Percentiles rank a stretch among this genome's conserved stretches.
Conservation (phyloP, 2,329 filamentous ascomycete species). For the Graphilbum fragrans region DNA sequence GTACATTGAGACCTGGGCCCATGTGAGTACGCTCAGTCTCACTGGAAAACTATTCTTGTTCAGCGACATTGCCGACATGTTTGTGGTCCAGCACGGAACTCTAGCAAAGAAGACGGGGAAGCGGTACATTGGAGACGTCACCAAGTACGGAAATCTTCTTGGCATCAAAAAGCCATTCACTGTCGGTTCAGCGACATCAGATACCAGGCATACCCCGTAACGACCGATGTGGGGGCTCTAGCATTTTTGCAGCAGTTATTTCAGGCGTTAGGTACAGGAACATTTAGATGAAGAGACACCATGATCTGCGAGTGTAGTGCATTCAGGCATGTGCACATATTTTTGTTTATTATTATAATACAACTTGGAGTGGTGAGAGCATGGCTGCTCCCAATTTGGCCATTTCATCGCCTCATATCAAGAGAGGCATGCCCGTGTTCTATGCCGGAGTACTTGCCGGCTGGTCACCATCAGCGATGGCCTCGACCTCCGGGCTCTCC, state of each 20-base stretch:
- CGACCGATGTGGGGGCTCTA: too few relatives aligned
- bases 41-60: slow-evolving; percentile 66
- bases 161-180: slow-evolving; percentile 13
- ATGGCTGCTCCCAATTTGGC: too few relatives aligned
- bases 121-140: slow-evolving; percentile 13
- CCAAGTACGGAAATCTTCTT: slow-evolving; percentile 11
- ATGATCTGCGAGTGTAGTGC: too few relatives aligned
- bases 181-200: too few relatives aligned
- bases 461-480: not conserved
- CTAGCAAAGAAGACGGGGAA: slow-evolving; percentile 38
- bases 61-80: slow-evolving; percentile 56
- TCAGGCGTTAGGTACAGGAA: too few relatives aligned
- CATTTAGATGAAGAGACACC: too few relatives aligned
- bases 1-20: slow-evolving; percentile 88
- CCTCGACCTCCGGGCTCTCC: slow-evolving; percentile 18
- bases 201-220: too few relatives aligned
- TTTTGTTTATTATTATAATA: too few relatives aligned
- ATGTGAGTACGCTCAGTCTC: slow-evolving; percentile 70
- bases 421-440: too few relatives aligned
- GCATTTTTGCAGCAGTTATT: not conserved
- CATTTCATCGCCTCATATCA: too few relatives aligned
- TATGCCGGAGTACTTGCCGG: not conserved
- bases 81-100: slow-evolving; percentile 70
- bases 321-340: too few relatives aligned
- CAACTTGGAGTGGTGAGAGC: too few relatives aligned